Evolutionary conservation across 768 basidiomycete species (phyloP).

Genomic region (Lactarius psammicola): DNA sequence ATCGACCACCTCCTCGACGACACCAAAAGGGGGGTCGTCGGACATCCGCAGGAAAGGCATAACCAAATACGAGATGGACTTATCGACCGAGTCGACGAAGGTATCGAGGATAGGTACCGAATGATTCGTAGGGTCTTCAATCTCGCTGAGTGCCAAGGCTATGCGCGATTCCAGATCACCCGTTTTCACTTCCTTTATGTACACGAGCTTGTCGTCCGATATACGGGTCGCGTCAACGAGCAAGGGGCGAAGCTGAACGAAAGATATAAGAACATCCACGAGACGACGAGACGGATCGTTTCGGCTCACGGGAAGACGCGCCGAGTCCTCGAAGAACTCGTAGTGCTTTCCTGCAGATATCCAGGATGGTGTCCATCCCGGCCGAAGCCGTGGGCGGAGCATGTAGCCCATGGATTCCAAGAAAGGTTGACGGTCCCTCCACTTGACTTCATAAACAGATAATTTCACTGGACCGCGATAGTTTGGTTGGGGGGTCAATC

Average conservation of each 20-base stretch:
- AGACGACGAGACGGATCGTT: too few relatives aligned
- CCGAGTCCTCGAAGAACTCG: background rate
- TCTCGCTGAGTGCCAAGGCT: constrained; percentile 11
- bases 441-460: constrained; percentile 5
- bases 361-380: constrained; percentile 30
- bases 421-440: constrained; percentile 22
- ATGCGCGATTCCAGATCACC: constrained; percentile 26
- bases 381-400: constrained; percentile 25
- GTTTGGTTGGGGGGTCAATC: too few relatives aligned
- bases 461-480: too few relatives aligned
- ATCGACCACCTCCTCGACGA: constrained; percentile 19
- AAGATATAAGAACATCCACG: background rate
- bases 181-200: constrained; percentile 33
- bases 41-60: constrained; percentile 21
- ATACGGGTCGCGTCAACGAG: constrained; percentile 37
- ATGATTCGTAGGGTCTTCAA: constrained; percentile 19
- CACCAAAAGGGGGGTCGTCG: background rate
- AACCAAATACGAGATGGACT: constrained; percentile 20
- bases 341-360: background rate
- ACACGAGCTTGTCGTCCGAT: constrained; percentile 33
- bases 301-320: constrained; percentile 7
- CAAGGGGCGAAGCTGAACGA: constrained; percentile 3
- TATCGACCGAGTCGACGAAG: constrained; percentile 3
- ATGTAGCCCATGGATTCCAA: constrained; percentile 27
- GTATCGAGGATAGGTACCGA: constrained; percentile 23